phyloP scores from a whole-genome alignment of 164 flowering plant species.

The Santalum album region DNA sequence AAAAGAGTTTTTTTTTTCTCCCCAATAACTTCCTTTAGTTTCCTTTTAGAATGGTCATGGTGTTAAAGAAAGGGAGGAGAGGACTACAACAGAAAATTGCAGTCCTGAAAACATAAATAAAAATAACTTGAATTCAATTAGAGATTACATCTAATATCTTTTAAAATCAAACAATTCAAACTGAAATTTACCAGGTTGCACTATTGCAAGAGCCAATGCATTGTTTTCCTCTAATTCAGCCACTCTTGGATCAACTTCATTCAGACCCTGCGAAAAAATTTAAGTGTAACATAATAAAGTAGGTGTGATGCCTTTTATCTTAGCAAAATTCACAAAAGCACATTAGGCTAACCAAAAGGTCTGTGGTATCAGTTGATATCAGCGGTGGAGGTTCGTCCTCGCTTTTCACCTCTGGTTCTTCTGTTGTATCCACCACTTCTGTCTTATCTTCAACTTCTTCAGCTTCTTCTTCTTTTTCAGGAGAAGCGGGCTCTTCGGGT shows the following conservation, averaged over 20 bases:
- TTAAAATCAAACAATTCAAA: not conserved
- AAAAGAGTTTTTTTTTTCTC: too few species aligned
- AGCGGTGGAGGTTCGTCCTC: slow-evolving; percentile 40
- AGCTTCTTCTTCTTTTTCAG: slow-evolving; percentile 27
- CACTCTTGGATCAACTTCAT: slow-evolving; percentile 63
- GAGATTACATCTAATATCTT: too few species aligned
- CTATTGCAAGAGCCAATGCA: slow-evolving; percentile 88
- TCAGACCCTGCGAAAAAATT: slow-evolving; percentile 51
- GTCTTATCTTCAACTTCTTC: slow-evolving; percentile 22
- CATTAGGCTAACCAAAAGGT: slow-evolving; percentile 49
- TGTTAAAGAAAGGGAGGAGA: too few species aligned
- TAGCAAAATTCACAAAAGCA: not conserved
- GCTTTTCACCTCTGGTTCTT: slow-evolving; percentile 33
- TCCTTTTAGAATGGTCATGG: too few species aligned
- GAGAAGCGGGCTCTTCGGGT: slow-evolving; percentile 32
- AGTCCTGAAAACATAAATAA: too few species aligned
- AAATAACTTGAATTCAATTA: too few species aligned
- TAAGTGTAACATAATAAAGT: not conserved
- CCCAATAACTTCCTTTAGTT: too few species aligned
- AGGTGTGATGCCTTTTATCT: not conserved
- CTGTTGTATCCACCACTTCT: slow-evolving; percentile 11
- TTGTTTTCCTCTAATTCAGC: slow-evolving; percentile 72
- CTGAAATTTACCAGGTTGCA: slow-evolving; percentile 49
- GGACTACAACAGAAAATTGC: too few species aligned
- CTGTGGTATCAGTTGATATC: slow-evolving; percentile 36